These are phyloP conservation scores for Marvania coccoides DNA, from an alignment of 139 green algal genomes.

Conservation along the genomic window DNA sequence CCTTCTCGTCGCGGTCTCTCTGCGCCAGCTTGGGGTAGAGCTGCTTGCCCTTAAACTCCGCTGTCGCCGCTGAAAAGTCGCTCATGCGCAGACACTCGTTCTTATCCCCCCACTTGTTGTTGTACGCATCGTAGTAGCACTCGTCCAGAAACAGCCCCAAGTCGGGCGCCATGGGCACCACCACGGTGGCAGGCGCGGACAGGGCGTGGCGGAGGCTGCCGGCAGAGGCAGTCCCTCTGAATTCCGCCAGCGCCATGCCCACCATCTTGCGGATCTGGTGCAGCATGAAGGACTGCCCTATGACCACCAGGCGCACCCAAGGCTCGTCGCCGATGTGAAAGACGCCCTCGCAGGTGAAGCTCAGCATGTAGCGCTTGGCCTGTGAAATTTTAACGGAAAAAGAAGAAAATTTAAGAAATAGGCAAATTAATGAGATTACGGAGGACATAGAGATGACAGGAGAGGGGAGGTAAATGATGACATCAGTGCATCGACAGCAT, in stretches of 20 bases:
- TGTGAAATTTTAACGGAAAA: no score
- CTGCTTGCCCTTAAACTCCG: slow-evolving; percentile 26
- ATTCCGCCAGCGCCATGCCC: slow-evolving; percentile 65
- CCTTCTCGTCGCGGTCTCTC: slow-evolving; percentile 30
- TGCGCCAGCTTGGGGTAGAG: slow-evolving; percentile 69
- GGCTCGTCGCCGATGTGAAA: slow-evolving; percentile 33
- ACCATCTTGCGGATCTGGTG: slow-evolving; percentile 94
- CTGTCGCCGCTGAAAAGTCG: slow-evolving; percentile 2
- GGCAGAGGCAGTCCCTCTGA: slow-evolving; percentile 35
- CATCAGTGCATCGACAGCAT: no score
- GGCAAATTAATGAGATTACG: no score
- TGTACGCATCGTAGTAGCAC: slow-evolving; percentile 30
- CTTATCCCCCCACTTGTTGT: slow-evolving; percentile 18
- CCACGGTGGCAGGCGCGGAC: slow-evolving; percentile 1
- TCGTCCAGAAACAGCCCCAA: slow-evolving; percentile 77
- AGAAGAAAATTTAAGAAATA: no score
- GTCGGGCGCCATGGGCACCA: slow-evolving; percentile 75
- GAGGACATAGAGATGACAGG: no score
- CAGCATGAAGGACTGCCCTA: slow-evolving; percentile 90
- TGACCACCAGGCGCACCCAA: slow-evolving; percentile 60
- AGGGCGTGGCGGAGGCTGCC: slow-evolving; percentile 44
- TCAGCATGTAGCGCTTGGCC: slow-evolving; percentile 67
- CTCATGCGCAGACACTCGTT: neutral
- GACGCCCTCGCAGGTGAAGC: slow-evolving; percentile 40
- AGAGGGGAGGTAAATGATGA: no score